These are phyloP conservation scores for Coemansia sp. DNA, from an alignment of 192 early-diverging fungal species.

Conservation along the genomic window DNA sequence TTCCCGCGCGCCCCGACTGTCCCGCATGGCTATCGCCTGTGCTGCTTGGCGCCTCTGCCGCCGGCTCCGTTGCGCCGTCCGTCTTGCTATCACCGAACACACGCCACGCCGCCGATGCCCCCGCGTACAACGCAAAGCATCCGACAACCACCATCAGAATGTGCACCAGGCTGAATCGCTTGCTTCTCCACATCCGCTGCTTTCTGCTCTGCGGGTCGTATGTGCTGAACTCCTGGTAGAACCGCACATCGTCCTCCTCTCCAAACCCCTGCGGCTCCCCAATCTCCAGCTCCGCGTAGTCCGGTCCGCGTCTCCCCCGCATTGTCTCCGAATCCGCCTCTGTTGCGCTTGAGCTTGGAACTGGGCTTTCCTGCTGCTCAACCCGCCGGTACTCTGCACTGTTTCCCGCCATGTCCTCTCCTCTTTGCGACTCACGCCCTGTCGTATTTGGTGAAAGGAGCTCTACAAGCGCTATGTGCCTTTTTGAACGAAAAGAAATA, in stretches of 20 bases:
- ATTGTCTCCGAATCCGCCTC: background rate
- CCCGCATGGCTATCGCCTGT: background rate
- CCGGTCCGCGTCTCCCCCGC: conserved; percentile 13
- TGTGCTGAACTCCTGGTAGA: conserved; percentile 41
- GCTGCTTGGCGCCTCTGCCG: background rate
- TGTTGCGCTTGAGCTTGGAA: background rate
- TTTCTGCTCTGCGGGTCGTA: conserved; percentile 38
- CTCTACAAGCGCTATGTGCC: no score
- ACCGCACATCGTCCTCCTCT: conserved; percentile 44
- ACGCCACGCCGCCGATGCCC: conserved; percentile 22
- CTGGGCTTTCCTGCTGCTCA: conserved; percentile 8
- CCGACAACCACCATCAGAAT: conserved; percentile 29
- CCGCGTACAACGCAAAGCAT: conserved; percentile 37
- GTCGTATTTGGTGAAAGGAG: no score
- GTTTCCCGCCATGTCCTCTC: conserved; percentile 8
- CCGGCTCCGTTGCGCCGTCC: background rate
- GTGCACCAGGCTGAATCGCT: conserved; percentile 41
- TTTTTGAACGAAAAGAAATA: no score
- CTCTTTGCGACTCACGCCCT: background rate
- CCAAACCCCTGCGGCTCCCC: conserved; percentile 32
- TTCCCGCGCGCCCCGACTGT: conserved; percentile 29
- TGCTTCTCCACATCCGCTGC: conserved; percentile 32
- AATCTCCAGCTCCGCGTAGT: conserved; percentile 37
- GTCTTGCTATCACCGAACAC: background rate
- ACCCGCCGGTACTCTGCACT: conserved; percentile 24